Evolutionary conservation across 2,329 filamentous ascomycete species (phyloP), one percentile per base, ranked within the genome.

Genomic region (Fusarium solani-melongenae): DNA sequence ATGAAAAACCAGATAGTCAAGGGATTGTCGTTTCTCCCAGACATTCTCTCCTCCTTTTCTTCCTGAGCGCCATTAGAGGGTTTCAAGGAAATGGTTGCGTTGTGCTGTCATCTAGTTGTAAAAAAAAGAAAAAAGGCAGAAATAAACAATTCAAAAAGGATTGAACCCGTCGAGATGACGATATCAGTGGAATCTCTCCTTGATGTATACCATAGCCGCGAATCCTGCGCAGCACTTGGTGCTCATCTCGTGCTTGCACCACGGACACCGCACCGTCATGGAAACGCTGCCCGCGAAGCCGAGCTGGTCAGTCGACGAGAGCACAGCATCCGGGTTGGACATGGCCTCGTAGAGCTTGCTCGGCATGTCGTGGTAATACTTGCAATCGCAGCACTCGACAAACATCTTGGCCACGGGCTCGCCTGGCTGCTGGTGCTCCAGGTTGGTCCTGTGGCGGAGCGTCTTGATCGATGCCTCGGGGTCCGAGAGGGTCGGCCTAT

Each of bases 231-330:
- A 94, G 81, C 92, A 94, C 66, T 82, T 84, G 15, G 88, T 91
- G 73, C 86, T 91, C 92, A 94, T 93, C 58, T 88, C 88, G 82
- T 94, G 92, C 49, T 85, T 85, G 79, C 92, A 94, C 92, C 92
- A 94, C 10, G 91, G 91, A 79, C 92, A 94, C 73, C 88, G 89
- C 29, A 92, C 89, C 77, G 87, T 89, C 72, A 90, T 91, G 10
- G 87, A 89, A 51, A 91, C 86, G 8, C 87, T 83, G 1, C 89
- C 89, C 46, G 86, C 86, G 49, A 90, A 88, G 1, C 88, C 88
- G 7, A 86, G 80, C 33, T 82, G 80, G 63, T 84, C 84, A 57
- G 88, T 87, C 62, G 76, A 56, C 20, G 86, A 85, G 14, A 91
- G 84, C 14, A 90, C 82, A 5, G 85, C 85, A 55, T 90, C 86